Percentiles rank a stretch among this genome's conserved stretches.
Evolutionary conservation across 129 eudicot species (phyloP).

Genomic region (Oenanthe sinensis): DNA sequence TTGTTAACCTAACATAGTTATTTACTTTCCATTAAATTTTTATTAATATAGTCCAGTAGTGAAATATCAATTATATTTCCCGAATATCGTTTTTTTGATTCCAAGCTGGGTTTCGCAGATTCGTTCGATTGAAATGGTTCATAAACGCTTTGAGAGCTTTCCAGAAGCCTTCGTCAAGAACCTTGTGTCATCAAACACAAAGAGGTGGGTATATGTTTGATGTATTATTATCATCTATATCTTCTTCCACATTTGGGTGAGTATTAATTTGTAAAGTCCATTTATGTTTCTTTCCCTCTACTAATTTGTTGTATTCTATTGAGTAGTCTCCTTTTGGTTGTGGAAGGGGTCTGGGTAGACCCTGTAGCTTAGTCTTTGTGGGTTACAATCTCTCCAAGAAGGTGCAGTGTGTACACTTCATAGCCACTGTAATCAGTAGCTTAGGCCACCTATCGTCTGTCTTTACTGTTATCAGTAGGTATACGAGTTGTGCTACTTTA

Average conservation of each 20-base stretch:
- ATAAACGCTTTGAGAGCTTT: constrained; percentile 91
- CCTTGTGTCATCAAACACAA: constrained; percentile 67
- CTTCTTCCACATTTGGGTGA: neutral
- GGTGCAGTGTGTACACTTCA: neutral
- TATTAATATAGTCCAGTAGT: neutral
- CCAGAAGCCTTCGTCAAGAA: constrained; percentile 90
- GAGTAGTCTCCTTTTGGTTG: neutral
- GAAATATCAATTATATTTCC: neutral
- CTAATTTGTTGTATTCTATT: neutral
- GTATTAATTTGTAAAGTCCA: neutral
- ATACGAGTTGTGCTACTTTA: neutral
- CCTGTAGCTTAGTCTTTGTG: neutral
- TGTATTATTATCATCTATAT: neutral
- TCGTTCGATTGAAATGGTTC: constrained; percentile 95
- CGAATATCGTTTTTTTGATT: constrained; percentile 3
- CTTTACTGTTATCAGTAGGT: neutral
- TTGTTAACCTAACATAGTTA: neutral
- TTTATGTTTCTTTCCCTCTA: neutral
- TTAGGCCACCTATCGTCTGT: neutral
- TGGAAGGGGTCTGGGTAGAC: neutral
- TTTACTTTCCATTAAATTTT: neutral
- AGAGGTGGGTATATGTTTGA: constrained; percentile 27
- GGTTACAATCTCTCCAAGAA: neutral
- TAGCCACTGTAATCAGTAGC: neutral
- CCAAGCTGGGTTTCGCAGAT: constrained; percentile 39